These are phyloP conservation scores for Coemansia sp. DNA, from an alignment of 192 early-diverging fungal genomes.

Conservation along the genomic window DNA sequence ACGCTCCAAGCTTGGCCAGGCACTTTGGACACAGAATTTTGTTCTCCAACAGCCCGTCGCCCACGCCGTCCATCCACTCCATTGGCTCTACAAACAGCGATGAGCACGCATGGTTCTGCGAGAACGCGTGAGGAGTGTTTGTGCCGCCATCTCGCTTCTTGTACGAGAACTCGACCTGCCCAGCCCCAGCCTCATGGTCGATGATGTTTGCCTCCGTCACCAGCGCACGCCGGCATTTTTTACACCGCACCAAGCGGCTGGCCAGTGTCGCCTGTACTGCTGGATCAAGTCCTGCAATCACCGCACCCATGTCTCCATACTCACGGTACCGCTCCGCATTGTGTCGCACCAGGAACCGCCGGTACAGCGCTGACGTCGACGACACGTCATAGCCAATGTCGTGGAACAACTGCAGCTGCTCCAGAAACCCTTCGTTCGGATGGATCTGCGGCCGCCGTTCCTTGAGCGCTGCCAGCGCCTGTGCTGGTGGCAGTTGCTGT, in stretches of 20 bases:
- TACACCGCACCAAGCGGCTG: conserved; percentile 51
- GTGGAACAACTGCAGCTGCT: conserved; percentile 63
- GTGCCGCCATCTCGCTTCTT: conserved; percentile 64
- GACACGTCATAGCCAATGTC: conserved; percentile 63
- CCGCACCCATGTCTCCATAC: conserved; percentile 60
- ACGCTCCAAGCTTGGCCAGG: conserved; percentile 73
- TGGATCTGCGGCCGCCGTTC: conserved; percentile 50
- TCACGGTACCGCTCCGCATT: conserved; percentile 61
- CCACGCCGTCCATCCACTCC: conserved; percentile 74
- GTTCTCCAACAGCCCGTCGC: conserved; percentile 62
- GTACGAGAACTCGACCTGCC: conserved; percentile 71
- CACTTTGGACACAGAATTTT: conserved; percentile 80
- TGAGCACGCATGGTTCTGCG: conserved; percentile 60
- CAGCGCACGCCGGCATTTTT: conserved; percentile 64
- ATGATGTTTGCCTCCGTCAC: conserved; percentile 65
- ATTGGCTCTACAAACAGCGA: conserved; percentile 82
- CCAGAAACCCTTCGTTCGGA: conserved; percentile 67
- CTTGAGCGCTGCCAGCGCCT: conserved; percentile 55
- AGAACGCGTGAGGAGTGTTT: conserved; percentile 48
- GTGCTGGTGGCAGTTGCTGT: conserved; percentile 38
- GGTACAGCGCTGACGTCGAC: conserved; percentile 57
- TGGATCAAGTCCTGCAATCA: conserved; percentile 59
- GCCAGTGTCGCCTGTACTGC: conserved; percentile 5
- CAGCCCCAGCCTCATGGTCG: conserved; percentile 67
- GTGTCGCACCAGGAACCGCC: conserved; percentile 63